Conservation (phyloP, 2,329 filamentous ascomycete genomes). For the Neonectria punicea region DNA sequence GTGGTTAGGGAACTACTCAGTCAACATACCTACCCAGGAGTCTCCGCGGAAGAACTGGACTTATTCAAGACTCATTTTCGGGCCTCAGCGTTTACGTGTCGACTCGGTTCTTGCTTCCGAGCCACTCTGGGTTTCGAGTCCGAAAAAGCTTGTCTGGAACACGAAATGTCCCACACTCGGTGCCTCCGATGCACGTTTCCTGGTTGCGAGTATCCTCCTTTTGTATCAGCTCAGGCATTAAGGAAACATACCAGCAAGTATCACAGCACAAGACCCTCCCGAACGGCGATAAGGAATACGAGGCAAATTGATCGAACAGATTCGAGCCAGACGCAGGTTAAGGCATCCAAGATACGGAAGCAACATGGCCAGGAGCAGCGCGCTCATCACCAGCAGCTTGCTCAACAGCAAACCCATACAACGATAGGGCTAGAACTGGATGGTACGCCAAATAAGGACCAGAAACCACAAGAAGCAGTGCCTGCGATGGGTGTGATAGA, state of each 20-base stretch:
- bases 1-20: not conserved
- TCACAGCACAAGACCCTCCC: not conserved
- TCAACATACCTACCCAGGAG: not conserved
- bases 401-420: too few species aligned
- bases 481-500: too few species aligned
- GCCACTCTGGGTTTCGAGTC: conserved; percentile 19
- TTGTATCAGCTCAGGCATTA: not conserved
- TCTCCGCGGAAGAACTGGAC: conserved; percentile 12
- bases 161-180: conserved; percentile 22
- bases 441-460: too few species aligned
- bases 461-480: too few species aligned
- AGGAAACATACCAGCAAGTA: not conserved
- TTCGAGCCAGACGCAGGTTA: not conserved
- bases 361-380: too few species aligned
- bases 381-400: not conserved
- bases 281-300: not conserved
- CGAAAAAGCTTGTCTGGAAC: not conserved
- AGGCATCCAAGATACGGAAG: too few species aligned
- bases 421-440: too few species aligned
- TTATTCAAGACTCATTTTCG: conserved; percentile 19
- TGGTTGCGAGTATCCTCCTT: not conserved
- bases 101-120: not conserved
- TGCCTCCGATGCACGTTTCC: conserved; percentile 10
- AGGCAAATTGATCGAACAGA: too few species aligned
- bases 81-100: conserved; percentile 17